A percentile compares a stretch with the other conserved stretches of the same genome.
These are phyloP conservation scores for Pleomassaria siparia DNA, from an alignment of 2,329 filamentous ascomycete species.

Conservation along the genomic window DNA sequence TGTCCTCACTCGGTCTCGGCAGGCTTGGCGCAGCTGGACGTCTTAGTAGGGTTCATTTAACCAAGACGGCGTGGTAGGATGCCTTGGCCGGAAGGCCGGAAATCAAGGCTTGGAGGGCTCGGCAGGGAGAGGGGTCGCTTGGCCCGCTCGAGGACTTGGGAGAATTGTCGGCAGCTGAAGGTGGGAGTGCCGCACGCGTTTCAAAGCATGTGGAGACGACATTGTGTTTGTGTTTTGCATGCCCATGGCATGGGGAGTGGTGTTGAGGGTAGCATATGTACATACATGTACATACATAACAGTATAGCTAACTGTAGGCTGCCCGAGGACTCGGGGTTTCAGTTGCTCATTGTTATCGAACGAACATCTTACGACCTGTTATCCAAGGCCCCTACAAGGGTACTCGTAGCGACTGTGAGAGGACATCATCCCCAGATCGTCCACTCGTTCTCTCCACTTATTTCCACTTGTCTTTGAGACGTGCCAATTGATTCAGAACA, in stretches of 20 bases:
- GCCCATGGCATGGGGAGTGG: neutral
- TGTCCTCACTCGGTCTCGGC: neutral
- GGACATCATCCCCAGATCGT: too few relatives aligned
- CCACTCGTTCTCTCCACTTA: too few relatives aligned
- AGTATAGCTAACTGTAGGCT: too few relatives aligned
- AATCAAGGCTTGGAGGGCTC: neutral
- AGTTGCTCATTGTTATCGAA: too few relatives aligned
- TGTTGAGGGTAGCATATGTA: too few relatives aligned
- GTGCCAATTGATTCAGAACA: too few relatives aligned
- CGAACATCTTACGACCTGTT: too few relatives aligned
- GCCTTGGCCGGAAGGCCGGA: neutral
- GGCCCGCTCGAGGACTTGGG: slow-evolving; percentile 7
- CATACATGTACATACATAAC: too few relatives aligned
- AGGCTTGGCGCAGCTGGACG: neutral
- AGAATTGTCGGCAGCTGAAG: slow-evolving; percentile 1
- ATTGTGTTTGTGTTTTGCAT: neutral
- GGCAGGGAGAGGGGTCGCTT: slow-evolving; percentile 9
- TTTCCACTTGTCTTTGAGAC: too few relatives aligned
- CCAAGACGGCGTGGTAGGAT: neutral
- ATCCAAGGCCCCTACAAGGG: too few relatives aligned
- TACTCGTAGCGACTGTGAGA: too few relatives aligned
- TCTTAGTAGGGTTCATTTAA: neutral
- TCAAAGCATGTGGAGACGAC: neutral
- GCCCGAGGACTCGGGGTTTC: too few relatives aligned
- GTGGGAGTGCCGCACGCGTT: neutral